Conservation (phyloP, 129 eudicot genomes). For the Tagetes erecta region DNA sequence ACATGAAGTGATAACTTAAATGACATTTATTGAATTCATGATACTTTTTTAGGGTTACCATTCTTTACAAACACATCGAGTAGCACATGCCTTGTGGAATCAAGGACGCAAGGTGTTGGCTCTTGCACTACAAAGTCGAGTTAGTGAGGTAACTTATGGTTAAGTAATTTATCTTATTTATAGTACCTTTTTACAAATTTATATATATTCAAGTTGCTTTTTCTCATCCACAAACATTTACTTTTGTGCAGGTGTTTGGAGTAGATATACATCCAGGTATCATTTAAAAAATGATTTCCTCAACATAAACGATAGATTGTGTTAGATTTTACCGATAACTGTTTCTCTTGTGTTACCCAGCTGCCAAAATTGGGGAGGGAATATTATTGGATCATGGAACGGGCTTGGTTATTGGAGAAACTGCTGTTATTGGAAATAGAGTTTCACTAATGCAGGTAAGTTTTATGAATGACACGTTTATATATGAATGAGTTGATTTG, state of each 20-base stretch:
- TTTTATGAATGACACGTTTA: not conserved
- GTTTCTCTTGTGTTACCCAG: slow-evolving; percentile 35
- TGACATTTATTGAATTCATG: slow-evolving; percentile 5
- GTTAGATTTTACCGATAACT: not conserved
- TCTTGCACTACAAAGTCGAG: slow-evolving; percentile 71
- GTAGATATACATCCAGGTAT: slow-evolving; percentile 81
- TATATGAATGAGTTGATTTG: not conserved
- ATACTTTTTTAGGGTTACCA: slow-evolving; percentile 53
- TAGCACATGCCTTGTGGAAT: slow-evolving; percentile 68
- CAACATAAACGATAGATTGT: not conserved
- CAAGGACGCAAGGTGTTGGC: slow-evolving; percentile 76
- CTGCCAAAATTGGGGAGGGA: slow-evolving; percentile 80
- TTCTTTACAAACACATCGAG: slow-evolving; percentile 70
- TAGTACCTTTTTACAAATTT: slow-evolving; percentile 1
- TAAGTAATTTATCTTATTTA: not conserved
- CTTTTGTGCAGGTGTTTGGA: slow-evolving; percentile 53
- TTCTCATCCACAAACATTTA: slow-evolving; percentile 23
- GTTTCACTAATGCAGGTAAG: slow-evolving; percentile 73
- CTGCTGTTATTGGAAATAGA: slow-evolving; percentile 71
- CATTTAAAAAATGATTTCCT: slow-evolving; percentile 9
- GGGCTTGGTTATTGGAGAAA: slow-evolving; percentile 75
- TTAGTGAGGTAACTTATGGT: slow-evolving; percentile 58
- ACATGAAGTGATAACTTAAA: not conserved
- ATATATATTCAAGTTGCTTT: slow-evolving; percentile 6
- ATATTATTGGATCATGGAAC: slow-evolving; percentile 73